Conservation (phyloP, 305 asterid genomes). For the Solanum aculeatissimum region DNA sequence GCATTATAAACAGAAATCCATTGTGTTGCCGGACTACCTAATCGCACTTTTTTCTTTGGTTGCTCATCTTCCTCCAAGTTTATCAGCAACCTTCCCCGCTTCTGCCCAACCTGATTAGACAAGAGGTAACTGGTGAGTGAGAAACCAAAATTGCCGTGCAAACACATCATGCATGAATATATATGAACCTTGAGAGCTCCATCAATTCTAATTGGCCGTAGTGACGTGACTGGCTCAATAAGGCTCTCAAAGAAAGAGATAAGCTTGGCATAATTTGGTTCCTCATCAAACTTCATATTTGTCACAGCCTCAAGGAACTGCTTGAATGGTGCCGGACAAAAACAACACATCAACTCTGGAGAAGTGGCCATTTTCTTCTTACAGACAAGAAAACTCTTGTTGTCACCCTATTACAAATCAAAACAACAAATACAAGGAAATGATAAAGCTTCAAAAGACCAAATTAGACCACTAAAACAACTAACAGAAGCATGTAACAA, state of each 20-base stretch:
- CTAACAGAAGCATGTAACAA: slow-evolving; percentile 2
- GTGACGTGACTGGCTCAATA: slow-evolving; percentile 67
- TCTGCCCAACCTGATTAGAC: slow-evolving; percentile 77
- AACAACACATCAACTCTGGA: slow-evolving; percentile 92
- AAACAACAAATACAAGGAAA: slow-evolving; percentile 7
- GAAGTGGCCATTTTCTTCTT: slow-evolving; percentile 97
- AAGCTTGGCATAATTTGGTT: slow-evolving; percentile 83
- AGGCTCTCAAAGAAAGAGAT: slow-evolving; percentile 74
- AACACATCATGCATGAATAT: neutral
- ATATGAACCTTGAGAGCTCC: slow-evolving; percentile 81
- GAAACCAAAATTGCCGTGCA: neutral
- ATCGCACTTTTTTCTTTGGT: slow-evolving; percentile 88
- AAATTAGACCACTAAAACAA: neutral
- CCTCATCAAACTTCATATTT: slow-evolving; percentile 94
- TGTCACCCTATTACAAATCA: slow-evolving; percentile 70
- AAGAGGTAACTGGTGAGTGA: neutral
- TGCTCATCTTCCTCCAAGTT: slow-evolving; percentile 98
- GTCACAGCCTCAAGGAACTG: slow-evolving; percentile 87
- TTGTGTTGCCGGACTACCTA: slow-evolving; percentile 99
- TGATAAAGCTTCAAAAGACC: neutral
- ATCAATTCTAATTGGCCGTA: slow-evolving; percentile 88
- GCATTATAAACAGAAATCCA: slow-evolving; percentile 99
- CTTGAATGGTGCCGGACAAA: slow-evolving; percentile 86
- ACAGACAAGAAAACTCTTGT: slow-evolving; percentile 95
- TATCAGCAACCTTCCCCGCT: slow-evolving; percentile 86